Conservation (phyloP, 2,329 filamentous ascomycete species). For the Apiospora arundinis region DNA sequence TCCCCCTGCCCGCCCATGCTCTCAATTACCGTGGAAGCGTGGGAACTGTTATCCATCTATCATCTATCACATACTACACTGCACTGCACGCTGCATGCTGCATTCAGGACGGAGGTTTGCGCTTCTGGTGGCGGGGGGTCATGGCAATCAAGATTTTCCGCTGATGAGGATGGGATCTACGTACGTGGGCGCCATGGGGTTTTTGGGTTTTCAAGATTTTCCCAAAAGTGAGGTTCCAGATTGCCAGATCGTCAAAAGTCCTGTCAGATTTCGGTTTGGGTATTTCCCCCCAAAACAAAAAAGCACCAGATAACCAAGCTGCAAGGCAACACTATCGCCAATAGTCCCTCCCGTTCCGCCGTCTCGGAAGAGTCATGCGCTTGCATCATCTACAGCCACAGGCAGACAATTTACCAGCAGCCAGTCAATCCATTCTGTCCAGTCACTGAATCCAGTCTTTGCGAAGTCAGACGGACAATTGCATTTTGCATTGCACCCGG, state of each 20-base stretch:
- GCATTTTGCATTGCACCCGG: constrained; percentile 6
- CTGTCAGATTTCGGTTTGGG: constrained; percentile 10
- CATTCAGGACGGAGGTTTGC: not conserved
- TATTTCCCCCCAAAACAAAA: not conserved
- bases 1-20: not conserved
- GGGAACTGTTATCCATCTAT: not conserved
- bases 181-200: not conserved
- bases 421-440: too few relatives aligned
- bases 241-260: constrained; percentile 3
- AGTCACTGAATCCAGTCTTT: not conserved
- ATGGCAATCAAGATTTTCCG: constrained; percentile 3
- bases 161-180: constrained; percentile 4
- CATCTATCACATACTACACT: not conserved
- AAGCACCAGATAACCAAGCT: not conserved
- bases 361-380: constrained; percentile 4
- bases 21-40: constrained; percentile 3
- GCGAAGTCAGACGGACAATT: constrained; percentile 9
- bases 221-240: constrained; percentile 8
- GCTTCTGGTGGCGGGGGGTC: not conserved
- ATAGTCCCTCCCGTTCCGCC: not conserved
- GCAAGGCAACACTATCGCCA: not conserved
- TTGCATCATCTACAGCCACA: not conserved
- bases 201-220: constrained; percentile 2
- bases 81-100: not conserved
- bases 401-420: not conserved